Evolutionary conservation across 2,329 filamentous ascomycete species (phyloP).

Genomic region (Gnomoniopsis smithogilvyi): DNA sequence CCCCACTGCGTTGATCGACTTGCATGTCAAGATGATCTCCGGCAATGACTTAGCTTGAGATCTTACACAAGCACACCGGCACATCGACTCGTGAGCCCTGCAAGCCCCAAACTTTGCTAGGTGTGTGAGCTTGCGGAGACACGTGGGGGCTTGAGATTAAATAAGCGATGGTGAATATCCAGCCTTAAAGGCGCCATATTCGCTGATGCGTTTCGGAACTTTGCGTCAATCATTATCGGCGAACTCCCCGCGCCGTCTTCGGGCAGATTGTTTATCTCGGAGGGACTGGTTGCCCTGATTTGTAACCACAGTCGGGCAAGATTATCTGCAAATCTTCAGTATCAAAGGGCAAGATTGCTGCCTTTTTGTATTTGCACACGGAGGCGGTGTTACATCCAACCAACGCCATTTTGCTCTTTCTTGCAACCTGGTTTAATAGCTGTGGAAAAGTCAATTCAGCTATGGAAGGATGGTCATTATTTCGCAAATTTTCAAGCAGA

Average conservation of each 20-base stretch:
- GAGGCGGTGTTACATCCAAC: neutral
- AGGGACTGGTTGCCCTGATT: neutral
- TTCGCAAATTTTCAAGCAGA: conserved; percentile 12
- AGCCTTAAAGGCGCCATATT: conserved; percentile 15
- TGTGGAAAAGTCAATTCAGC: neutral
- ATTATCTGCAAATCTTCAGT: neutral
- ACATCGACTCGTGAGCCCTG: no score
- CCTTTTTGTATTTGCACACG: neutral
- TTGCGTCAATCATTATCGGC: conserved; percentile 12
- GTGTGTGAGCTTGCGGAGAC: neutral
- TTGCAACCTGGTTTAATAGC: neutral
- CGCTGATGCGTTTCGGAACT: conserved; percentile 8
- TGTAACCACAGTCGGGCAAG: neutral
- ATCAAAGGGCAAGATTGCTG: neutral
- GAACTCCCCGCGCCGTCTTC: conserved; percentile 5
- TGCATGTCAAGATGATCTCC: neutral
- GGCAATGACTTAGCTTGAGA: neutral
- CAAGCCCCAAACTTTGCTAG: neutral
- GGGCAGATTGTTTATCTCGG: conserved; percentile 14
- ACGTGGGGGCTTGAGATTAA: conserved; percentile 2
- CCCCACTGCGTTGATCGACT: neutral
- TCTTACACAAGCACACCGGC: no score
- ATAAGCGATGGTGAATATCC: conserved; percentile 17
- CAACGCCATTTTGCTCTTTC: neutral
- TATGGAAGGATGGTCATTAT: conserved; percentile 10